Base-by-base conservation (phyloP, 768 basidiomycete species). In the Scleroderma bovista region DNA sequence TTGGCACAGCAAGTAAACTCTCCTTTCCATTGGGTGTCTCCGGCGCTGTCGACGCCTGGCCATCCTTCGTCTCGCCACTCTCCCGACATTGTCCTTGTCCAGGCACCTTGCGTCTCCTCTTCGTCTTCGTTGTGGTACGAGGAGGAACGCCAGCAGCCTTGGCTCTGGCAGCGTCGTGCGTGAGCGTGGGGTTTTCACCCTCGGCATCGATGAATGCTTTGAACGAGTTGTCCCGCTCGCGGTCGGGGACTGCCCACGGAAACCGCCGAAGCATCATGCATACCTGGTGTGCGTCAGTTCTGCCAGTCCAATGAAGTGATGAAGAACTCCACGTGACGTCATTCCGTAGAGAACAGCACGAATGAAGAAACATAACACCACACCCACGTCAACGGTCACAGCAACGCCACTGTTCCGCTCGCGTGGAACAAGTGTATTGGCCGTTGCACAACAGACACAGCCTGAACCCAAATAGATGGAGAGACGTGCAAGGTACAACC, bases 241-340 rank as follows among this genome's bases (percentile, higher is more conserved):
- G 75, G 64, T 99, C 96, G 11, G 96, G 95, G 50, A 98, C 88
- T 69, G 93, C 98, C 96, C 96, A 99, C 5, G 96, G 96, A 75
- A 99, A 99, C 46, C 96, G 81, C 47, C 95, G 80, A 31, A 99
- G 80, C 56, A 96, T 75, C 96, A 99, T 99, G 75, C 96, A 99
- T 2, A 68, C 65, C 65, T 66, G 41, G 16, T 9, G 31, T 43
- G 24, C 19, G 38, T 40, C 33, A 48, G 46, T 13, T 31, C 32
- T 34, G 12, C 24, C 16, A 20, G 6, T 44, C 31, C 16, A 23
- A 11, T 32, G 26, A 50, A 6, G 8, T 23, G 13, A 32, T 29
- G 5, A 43, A 50, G 22, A 12, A 7, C 19, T 42, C 4, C 23
- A 16, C 22, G 17, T 39, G 38, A 19, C 16, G 1, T 17, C 34